These are phyloP conservation scores for Forsythia suspensa DNA, from an alignment of 257 asterid species.

Conservation along the genomic window DNA sequence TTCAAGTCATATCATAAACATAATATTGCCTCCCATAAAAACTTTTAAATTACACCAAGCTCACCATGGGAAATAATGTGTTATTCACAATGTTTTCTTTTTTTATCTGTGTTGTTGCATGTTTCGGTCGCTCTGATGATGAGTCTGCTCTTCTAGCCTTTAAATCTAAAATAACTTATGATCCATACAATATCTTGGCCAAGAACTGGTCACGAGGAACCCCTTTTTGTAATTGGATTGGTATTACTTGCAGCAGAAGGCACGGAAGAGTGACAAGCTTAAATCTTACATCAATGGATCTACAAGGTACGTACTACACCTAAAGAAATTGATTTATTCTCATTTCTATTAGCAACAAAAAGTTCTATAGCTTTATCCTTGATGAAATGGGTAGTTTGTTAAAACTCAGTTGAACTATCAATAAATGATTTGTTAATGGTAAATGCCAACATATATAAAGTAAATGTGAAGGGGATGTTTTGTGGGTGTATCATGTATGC, in stretches of 20 bases:
- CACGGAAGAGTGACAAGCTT: neutral
- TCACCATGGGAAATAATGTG: too few relatives aligned
- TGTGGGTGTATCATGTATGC: too few relatives aligned
- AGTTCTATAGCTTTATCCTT: neutral
- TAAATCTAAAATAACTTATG: neutral
- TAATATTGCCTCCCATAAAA: too few relatives aligned
- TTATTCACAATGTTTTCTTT: too few relatives aligned
- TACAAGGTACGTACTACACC: neutral
- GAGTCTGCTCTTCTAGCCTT: neutral
- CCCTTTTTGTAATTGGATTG: neutral
- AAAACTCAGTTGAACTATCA: too few relatives aligned
- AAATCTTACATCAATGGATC: neutral
- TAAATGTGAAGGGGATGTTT: too few relatives aligned
- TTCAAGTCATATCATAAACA: too few relatives aligned
- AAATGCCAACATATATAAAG: too few relatives aligned
- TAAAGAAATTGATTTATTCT: neutral
- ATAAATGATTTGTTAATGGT: too few relatives aligned
- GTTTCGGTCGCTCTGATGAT: neutral
- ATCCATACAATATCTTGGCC: neutral
- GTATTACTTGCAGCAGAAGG: neutral
- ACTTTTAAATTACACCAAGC: too few relatives aligned
- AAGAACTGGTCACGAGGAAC: slow-evolving; percentile 2
- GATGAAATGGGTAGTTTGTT: neutral
- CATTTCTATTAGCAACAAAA: neutral
- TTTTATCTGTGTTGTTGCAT: neutral